Conservation (phyloP, 2,329 filamentous ascomycete species). For the Plectosphaerella sp. region DNA sequence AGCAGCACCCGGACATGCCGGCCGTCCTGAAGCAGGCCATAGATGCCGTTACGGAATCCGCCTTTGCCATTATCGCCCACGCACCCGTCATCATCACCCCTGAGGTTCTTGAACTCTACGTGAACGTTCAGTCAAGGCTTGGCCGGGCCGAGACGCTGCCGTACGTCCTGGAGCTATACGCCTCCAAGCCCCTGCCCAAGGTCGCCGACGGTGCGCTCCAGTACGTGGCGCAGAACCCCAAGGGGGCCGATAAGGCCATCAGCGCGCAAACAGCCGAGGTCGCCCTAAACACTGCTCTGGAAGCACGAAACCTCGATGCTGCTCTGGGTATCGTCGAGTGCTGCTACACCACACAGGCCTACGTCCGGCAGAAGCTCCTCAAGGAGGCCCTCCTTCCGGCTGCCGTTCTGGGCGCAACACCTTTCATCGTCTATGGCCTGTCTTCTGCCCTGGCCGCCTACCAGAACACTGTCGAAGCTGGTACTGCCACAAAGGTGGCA, state of each 20-base stretch:
- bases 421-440: slow-evolving; percentile 64
- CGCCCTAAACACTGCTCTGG: slow-evolving; percentile 76
- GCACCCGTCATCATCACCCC: slow-evolving; percentile 78
- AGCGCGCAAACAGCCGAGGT: slow-evolving; percentile 64
- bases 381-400: slow-evolving; percentile 59
- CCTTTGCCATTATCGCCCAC: slow-evolving; percentile 68
- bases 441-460: slow-evolving; percentile 62
- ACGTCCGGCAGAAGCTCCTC: slow-evolving; percentile 62
- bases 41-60: slow-evolving; percentile 50
- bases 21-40: slow-evolving; percentile 37
- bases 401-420: slow-evolving; percentile 50
- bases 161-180: slow-evolving; percentile 75
- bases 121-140: slow-evolving; percentile 70
- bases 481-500: slow-evolving; percentile 69
- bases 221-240: slow-evolving; percentile 62
- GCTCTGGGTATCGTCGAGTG: slow-evolving; percentile 72
- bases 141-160: slow-evolving; percentile 73
- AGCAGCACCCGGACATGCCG: slow-evolving; percentile 6
- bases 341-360: slow-evolving; percentile 64
- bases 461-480: slow-evolving; percentile 73
- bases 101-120: slow-evolving; percentile 67
- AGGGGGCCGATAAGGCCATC: slow-evolving; percentile 66
- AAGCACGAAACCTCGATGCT: slow-evolving; percentile 70
- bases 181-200: slow-evolving; percentile 71
- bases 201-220: slow-evolving; percentile 53